Base-by-base conservation (phyloP, 495 filamentous ascomycete genomes). In the Aspergillus ellipticus region DNA sequence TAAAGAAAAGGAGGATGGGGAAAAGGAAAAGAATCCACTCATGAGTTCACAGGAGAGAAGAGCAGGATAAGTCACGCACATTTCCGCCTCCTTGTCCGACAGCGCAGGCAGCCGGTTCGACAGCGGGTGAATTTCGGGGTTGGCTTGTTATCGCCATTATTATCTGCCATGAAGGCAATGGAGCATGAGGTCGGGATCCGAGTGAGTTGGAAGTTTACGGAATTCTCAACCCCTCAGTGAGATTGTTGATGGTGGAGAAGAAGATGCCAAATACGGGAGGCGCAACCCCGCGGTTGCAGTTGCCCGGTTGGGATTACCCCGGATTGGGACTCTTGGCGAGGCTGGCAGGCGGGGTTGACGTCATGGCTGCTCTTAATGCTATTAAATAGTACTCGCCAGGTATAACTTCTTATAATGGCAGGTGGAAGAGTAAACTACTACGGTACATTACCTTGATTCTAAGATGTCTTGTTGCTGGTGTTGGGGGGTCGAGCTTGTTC, bases 91-190 rank as follows among this genome's bases (percentile, higher is more conserved):
- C 73, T 71, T 28, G 65, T 58, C 8, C 74, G 70, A 66, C 76
- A 79, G 24, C 72, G 69, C 58, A 73, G 62, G 50, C 74, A 79
- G 6, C 76, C 76, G 1, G 71, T 79, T 39, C 76, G 63, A 43
- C 70, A 72, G 61, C 70, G 55, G 6, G 64, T 75, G 29, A 70
- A 57, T 43, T 58, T 60, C 6, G 56, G 43, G 26, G 55, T 41
- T 5, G 43, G 42, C 33, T 42, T 49, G 26, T 8, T 42, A 10
- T 43, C 26, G 42, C 46, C 51, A 51, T 51, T 35, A 41, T 42
- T 28, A 43, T 43, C n/a, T n/a, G n/a, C n/a, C n/a, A n/a, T n/a
- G n/a, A n/a, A n/a, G n/a, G n/a, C n/a, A n/a, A n/a, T n/a, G n/a
- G n/a, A n/a, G n/a, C n/a, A n/a, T n/a, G n/a, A n/a, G n/a, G n/a